Percentiles rank a stretch among this genome's conserved stretches.
Conservation (phyloP, 495 filamentous ascomycete species). For the Penicillium desertorum region DNA sequence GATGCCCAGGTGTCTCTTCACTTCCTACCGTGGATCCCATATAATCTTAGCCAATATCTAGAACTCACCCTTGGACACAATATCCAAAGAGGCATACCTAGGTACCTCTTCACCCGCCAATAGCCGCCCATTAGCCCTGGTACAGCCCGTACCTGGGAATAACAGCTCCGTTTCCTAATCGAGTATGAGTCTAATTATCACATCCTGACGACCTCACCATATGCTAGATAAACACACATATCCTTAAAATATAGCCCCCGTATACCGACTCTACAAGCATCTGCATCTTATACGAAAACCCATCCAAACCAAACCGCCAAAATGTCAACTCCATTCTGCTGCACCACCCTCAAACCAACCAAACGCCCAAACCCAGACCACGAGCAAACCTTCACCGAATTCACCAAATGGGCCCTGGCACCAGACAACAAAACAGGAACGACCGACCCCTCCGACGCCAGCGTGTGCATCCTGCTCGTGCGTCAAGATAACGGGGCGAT, state of each 20-base stretch:
- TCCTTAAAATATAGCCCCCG: no score
- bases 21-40: neutral
- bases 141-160: neutral
- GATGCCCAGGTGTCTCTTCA: neutral
- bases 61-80: neutral
- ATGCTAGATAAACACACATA: neutral
- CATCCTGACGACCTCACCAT: conserved; percentile 1
- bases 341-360: neutral
- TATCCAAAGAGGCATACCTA: neutral
- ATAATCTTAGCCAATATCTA: neutral
- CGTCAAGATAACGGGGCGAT: neutral
- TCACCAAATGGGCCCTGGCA: neutral
- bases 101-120: neutral
- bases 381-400: neutral
- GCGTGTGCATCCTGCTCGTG: neutral
- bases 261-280: neutral
- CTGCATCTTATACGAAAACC: neutral
- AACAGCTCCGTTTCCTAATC: neutral
- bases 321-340: conserved; percentile 4
- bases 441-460: neutral
- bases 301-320: neutral
- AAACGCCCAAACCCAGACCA: neutral
- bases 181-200: neutral
- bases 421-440: neutral
- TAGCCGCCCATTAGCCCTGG: neutral